phyloP scores from a whole-genome alignment of 495 filamentous ascomycete species.

The Penicillium pulvis region DNA sequence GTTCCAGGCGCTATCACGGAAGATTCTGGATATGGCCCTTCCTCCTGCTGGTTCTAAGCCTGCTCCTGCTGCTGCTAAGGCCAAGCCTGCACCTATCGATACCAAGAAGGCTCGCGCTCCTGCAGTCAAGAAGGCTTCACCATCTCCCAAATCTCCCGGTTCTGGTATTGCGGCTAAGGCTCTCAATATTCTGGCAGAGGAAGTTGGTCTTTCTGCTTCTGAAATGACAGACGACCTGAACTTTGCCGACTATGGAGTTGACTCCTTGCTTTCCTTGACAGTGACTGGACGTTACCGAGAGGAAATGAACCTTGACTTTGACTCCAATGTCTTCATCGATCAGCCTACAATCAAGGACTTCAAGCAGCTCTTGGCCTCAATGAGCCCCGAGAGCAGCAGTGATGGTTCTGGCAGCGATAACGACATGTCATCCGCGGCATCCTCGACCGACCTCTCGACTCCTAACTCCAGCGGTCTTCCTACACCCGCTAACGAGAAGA shows the following conservation, averaged over 20 bases:
- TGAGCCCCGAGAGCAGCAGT: constrained; percentile 35
- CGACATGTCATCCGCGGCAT: constrained; percentile 36
- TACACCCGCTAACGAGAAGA: constrained; percentile 39
- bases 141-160: constrained; percentile 30
- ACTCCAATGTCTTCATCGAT: constrained; percentile 60
- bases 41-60: constrained; percentile 54
- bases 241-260: constrained; percentile 56
- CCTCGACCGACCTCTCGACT: constrained; percentile 37
- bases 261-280: constrained; percentile 54
- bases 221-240: constrained; percentile 58
- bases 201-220: constrained; percentile 62
- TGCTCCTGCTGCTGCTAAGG: constrained; percentile 24
- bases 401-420: constrained; percentile 38
- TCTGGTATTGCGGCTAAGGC: constrained; percentile 41
- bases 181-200: constrained; percentile 65
- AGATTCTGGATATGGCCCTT: constrained; percentile 65
- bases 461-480: constrained; percentile 36
- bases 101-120: constrained; percentile 41
- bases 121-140: constrained; percentile 30
- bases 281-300: constrained; percentile 51
- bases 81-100: constrained; percentile 35
- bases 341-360: constrained; percentile 61
- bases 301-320: constrained; percentile 51
- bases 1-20: constrained; percentile 68
- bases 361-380: constrained; percentile 56